Percentiles rank a stretch among this genome's conserved stretches.
phyloP scores from a whole-genome alignment of 2,329 filamentous ascomycete genomes.

The Cladosporium sp. region DNA sequence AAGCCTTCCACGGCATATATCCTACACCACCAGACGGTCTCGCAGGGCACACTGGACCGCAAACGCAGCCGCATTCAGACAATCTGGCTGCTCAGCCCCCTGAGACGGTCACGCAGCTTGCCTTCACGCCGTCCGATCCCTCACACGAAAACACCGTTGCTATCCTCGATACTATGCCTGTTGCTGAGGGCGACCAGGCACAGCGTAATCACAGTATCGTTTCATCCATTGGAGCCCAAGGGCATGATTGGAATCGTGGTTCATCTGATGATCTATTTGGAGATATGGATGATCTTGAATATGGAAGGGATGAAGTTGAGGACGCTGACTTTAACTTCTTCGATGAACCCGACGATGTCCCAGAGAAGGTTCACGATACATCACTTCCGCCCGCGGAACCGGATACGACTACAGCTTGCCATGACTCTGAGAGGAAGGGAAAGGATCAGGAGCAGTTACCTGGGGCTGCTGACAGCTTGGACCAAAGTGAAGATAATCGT shows the following conservation, averaged over 20 bases:
- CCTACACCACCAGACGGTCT: conserved; percentile 65
- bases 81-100: background rate
- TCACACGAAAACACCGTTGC: background rate
- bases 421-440: too few relatives aligned
- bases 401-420: too few relatives aligned
- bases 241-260: conserved; percentile 29
- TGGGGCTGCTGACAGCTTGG: too few relatives aligned
- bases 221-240: conserved; percentile 13
- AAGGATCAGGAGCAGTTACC: too few relatives aligned
- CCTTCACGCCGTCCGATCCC: conserved; percentile 1
- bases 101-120: background rate
- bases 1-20: conserved; percentile 55
- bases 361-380: background rate
- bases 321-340: conserved; percentile 85
- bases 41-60: conserved; percentile 20
- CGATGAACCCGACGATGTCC: conserved; percentile 51
- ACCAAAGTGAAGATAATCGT: too few relatives aligned
- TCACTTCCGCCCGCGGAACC: background rate
- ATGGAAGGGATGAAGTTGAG: conserved; percentile 70
- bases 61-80: conserved; percentile 1
- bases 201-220: conserved; percentile 52
- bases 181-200: background rate
- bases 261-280: conserved; percentile 60
- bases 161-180: background rate
- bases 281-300: conserved; percentile 66